These are phyloP conservation scores for Aphanocladium album DNA, from an alignment of 2,329 filamentous ascomycete genomes.

Conservation along the genomic window DNA sequence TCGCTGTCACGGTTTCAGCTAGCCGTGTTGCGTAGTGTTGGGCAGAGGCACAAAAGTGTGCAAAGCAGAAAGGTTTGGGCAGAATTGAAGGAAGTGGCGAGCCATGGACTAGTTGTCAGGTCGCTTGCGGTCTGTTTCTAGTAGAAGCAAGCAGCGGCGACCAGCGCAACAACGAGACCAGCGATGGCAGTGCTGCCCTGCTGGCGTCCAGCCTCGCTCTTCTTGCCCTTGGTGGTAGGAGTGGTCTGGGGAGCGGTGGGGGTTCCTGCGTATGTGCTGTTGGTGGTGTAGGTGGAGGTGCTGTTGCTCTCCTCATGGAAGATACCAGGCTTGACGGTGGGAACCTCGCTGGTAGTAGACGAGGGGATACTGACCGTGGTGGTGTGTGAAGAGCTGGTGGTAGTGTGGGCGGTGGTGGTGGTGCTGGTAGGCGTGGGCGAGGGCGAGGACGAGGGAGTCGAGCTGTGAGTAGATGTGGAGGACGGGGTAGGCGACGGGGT, in stretches of 20 bases:
- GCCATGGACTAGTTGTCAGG: background rate
- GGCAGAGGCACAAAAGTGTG: slow-evolving; percentile 11
- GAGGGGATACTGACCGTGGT: slow-evolving; percentile 15
- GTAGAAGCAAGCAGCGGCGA: slow-evolving; percentile 47
- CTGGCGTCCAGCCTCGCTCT: slow-evolving; percentile 42
- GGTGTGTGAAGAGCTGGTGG: slow-evolving; percentile 14
- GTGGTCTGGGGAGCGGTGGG: slow-evolving; percentile 22
- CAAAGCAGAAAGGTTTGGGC: slow-evolving; percentile 18
- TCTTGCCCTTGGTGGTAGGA: slow-evolving; percentile 30
- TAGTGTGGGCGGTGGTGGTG: slow-evolving; percentile 9
- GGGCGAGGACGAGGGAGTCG: slow-evolving; percentile 23
- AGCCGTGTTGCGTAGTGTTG: background rate
- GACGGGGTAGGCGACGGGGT: slow-evolving; percentile 20
- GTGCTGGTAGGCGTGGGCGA: slow-evolving; percentile 21
- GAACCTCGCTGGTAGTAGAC: slow-evolving; percentile 18
- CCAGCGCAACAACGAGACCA: slow-evolving; percentile 51
- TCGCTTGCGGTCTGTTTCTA: slow-evolving; percentile 23
- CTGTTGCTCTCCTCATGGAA: slow-evolving; percentile 50
- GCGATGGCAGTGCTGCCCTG: slow-evolving; percentile 47
- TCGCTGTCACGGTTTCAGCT: background rate
- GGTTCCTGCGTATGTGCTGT: slow-evolving; percentile 17
- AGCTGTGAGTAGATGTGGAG: slow-evolving; percentile 20
- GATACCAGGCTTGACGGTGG: slow-evolving; percentile 39
- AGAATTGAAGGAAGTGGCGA: slow-evolving; percentile 2
- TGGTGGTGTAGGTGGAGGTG: slow-evolving; percentile 24